phyloP scores from a whole-genome alignment of 1,284 basidiomycete genomes.

The Rhodotorula sp. region DNA sequence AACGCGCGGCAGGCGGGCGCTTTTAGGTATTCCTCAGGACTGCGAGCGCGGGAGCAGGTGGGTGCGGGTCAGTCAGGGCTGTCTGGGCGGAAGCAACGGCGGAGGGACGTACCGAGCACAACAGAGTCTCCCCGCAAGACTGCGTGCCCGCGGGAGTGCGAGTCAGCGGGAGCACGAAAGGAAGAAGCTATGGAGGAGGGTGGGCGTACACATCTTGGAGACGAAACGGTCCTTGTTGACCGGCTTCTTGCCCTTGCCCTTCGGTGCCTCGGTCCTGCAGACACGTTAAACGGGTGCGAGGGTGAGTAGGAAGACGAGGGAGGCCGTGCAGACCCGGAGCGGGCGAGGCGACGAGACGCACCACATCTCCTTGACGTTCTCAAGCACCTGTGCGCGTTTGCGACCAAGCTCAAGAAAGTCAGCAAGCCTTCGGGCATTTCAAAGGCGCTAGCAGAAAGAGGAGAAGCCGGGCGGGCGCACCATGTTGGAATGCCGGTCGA shows the following conservation, averaged over 20 bases:
- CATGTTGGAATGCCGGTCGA: conserved; percentile 99
- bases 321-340: background rate
- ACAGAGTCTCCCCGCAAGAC: conserved; percentile 76
- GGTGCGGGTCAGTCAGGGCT: background rate
- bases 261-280: conserved; percentile 99
- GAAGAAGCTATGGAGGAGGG: background rate
- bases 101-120: conserved; percentile 68
- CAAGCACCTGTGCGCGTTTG: conserved; percentile 67
- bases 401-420: background rate
- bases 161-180: background rate
- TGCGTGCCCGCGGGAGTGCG: background rate
- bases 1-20: background rate
- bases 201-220: conserved; percentile 80
- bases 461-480: conserved; percentile 49
- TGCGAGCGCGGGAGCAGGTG: background rate
- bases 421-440: no score
- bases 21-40: conserved; percentile 42
- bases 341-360: background rate
- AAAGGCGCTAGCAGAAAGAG: background rate
- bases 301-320: background rate
- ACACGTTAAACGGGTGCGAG: background rate
- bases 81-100: background rate
- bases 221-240: conserved; percentile 99
- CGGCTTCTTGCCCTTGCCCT: conserved; percentile 97
- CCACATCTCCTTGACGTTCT: conserved; percentile 91